These are phyloP conservation scores for Samsoniella hepiali DNA, from an alignment of 2,329 filamentous ascomycete genomes.

Conservation along the genomic window DNA sequence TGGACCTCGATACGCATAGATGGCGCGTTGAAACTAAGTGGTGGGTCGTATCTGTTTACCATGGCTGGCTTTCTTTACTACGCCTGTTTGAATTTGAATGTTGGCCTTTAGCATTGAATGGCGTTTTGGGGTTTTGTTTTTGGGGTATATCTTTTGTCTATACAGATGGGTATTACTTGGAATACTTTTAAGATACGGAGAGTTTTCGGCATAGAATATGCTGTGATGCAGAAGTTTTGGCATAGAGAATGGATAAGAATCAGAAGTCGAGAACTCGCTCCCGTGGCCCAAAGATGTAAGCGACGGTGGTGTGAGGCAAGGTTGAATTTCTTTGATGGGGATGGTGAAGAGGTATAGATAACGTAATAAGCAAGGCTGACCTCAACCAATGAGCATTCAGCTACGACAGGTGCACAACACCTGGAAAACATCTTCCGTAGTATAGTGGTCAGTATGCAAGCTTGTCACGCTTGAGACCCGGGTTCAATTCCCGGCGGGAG, in stretches of 20 bases:
- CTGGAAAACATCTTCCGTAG: constrained; percentile 14
- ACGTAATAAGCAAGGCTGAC: not conserved
- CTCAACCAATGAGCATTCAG: constrained; percentile 16
- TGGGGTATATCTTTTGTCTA: not conserved
- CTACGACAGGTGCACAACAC: constrained; percentile 15
- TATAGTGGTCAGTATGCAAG: constrained; percentile 14
- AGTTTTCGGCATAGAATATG: not conserved
- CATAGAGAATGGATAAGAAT: too few relatives aligned
- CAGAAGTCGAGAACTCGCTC: too few relatives aligned
- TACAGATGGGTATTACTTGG: not conserved
- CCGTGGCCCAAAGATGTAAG: too few relatives aligned
- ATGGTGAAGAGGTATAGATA: not conserved
- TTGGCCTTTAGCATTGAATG: not conserved
- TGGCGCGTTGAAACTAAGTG: constrained; percentile 9
- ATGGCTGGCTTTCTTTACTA: not conserved
- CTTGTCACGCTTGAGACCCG: constrained; percentile 13
- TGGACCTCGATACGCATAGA: constrained; percentile 27
- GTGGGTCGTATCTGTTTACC: not conserved
- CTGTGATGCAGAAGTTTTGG: too few relatives aligned
- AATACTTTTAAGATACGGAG: not conserved
- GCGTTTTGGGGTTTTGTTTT: constrained; percentile 1
- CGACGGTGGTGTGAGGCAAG: too few relatives aligned
- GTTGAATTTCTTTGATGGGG: too few relatives aligned
- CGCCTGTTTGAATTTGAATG: not conserved
- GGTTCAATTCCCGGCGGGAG: constrained; percentile 13